phyloP scores from a whole-genome alignment of 2,329 filamentous ascomycete genomes.

The Didymella arachidicola region DNA sequence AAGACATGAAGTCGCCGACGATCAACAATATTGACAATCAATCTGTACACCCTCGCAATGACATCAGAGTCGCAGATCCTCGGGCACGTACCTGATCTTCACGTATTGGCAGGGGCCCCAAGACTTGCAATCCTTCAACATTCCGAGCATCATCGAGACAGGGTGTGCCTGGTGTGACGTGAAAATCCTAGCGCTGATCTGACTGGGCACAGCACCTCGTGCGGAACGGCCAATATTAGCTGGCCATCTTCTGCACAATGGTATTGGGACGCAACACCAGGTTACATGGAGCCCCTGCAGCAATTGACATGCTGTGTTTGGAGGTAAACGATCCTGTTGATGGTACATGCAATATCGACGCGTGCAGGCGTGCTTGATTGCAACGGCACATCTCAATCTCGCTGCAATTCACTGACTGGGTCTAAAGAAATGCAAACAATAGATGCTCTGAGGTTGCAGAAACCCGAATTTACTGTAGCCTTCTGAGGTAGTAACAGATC shows the following conservation, averaged over 20 bases:
- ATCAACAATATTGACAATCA: constrained; percentile 4
- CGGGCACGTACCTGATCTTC: constrained; percentile 9
- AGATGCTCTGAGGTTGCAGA: too few relatives aligned
- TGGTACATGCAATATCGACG: not conserved
- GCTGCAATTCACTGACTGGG: not conserved
- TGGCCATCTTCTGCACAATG: constrained; percentile 6
- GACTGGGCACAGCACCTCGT: constrained; percentile 3
- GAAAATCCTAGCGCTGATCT: constrained; percentile 16
- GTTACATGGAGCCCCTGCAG: constrained; percentile 19
- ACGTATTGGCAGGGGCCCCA: constrained; percentile 5
- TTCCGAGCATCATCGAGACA: not conserved
- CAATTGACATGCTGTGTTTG: not conserved
- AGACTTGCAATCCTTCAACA: not conserved
- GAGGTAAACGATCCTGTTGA: constrained; percentile 1
- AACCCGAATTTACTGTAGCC: too few relatives aligned
- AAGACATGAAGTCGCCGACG: constrained; percentile 10
- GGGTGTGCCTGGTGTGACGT: constrained; percentile 16
- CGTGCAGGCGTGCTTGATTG: not conserved
- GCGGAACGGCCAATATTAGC: constrained; percentile 18
- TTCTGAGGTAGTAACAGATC: too few relatives aligned
- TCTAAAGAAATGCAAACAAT: not conserved
- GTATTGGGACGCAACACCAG: constrained; percentile 9
- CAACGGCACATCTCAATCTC: not conserved
- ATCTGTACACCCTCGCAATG: not conserved
- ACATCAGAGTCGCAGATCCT: constrained; percentile 13